These are phyloP conservation scores for Leptosphaerulina australis DNA, from an alignment of 2,329 filamentous ascomycete genomes.

Conservation along the genomic window DNA sequence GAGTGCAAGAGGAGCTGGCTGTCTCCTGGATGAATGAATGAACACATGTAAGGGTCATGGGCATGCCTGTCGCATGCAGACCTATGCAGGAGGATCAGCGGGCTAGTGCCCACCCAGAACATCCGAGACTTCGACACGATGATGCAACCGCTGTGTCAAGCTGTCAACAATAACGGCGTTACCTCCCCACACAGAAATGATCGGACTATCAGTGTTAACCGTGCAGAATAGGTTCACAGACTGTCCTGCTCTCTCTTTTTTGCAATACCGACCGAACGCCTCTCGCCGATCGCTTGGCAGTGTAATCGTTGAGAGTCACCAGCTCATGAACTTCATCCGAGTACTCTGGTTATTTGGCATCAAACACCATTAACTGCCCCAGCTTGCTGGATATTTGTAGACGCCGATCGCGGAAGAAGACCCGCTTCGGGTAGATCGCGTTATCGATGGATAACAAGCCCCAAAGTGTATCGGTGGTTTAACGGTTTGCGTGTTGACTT, in stretches of 20 bases:
- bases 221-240: neutral
- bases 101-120: slow-evolving; percentile 6
- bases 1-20: neutral
- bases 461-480: slow-evolving; percentile 21
- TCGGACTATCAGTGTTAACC: slow-evolving; percentile 5
- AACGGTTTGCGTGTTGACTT: slow-evolving; percentile 12
- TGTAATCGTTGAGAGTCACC: neutral
- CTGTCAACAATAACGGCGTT: slow-evolving; percentile 11
- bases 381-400: slow-evolving; percentile 11
- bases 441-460: slow-evolving; percentile 6
- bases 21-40: neutral
- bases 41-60: slow-evolving; percentile 2
- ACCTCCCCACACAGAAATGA: slow-evolving; percentile 10
- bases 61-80: slow-evolving; percentile 1
- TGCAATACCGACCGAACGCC: neutral
- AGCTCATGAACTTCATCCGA: neutral
- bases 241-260: slow-evolving; percentile 1
- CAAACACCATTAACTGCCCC: slow-evolving; percentile 2
- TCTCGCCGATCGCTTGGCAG: neutral
- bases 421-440: slow-evolving; percentile 5
- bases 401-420: slow-evolving; percentile 16
- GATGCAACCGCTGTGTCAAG: slow-evolving; percentile 11
- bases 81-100: neutral
- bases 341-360: slow-evolving; percentile 3
- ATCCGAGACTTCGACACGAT: neutral